phyloP scores from a whole-genome alignment of 2,329 filamentous ascomycete species.

The Sclerotinia borealis region DNA sequence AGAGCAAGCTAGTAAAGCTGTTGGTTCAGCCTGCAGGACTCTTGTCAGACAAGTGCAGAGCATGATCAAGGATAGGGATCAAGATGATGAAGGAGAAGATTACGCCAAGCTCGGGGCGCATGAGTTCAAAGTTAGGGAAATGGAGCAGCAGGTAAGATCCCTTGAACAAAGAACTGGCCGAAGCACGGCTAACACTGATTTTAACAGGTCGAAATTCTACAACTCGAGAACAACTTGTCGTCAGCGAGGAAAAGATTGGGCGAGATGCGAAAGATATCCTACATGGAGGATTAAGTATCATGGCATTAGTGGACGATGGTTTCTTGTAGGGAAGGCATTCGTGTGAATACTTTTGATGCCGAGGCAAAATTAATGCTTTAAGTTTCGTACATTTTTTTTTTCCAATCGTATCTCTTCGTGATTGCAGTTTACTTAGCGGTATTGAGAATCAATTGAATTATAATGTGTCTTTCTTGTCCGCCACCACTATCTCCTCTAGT shows the following conservation, averaged over 20 bases:
- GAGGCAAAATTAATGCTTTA: background rate
- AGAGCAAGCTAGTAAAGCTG: conserved; percentile 86
- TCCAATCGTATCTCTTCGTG: background rate
- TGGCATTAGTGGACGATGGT: background rate
- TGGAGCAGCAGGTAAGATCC: conserved; percentile 91
- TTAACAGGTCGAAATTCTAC: conserved; percentile 84
- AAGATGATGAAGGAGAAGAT: conserved; percentile 77
- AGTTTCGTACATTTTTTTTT: background rate
- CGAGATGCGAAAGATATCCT: conserved; percentile 68
- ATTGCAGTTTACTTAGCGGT: background rate
- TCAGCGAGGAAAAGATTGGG: conserved; percentile 77
- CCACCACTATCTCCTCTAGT: background rate
- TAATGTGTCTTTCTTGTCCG: background rate
- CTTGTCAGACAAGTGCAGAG: conserved; percentile 89
- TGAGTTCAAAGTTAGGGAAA: conserved; percentile 97
- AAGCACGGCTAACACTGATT: conserved; percentile 13
- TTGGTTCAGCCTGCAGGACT: conserved; percentile 79
- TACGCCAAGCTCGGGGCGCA: conserved; percentile 83
- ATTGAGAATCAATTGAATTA: background rate
- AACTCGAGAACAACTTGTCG: conserved; percentile 81
- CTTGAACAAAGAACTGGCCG: background rate
- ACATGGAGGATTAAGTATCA: conserved; percentile 28
- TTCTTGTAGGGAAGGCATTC: background rate
- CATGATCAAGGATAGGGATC: conserved; percentile 83
- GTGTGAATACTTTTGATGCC: background rate